phyloP scores from a whole-genome alignment of 208 protist species.

The Trypanosoma melophagium region DNA sequence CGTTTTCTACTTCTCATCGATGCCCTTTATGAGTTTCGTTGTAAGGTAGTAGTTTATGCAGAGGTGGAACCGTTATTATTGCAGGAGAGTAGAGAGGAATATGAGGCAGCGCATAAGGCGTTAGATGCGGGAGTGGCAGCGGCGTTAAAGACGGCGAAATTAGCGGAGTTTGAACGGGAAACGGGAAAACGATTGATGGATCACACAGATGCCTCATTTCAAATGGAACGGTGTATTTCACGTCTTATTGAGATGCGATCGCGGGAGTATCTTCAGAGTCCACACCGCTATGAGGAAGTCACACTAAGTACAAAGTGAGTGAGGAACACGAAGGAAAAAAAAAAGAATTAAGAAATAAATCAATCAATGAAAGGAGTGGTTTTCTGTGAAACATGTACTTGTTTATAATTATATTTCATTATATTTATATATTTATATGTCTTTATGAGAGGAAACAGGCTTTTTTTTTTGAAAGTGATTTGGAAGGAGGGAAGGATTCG shows the following conservation, averaged over 20 bases:
- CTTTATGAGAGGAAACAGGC: neutral
- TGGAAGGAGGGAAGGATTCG: too few species aligned
- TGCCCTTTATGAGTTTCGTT: slow-evolving; percentile 82
- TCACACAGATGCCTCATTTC: slow-evolving; percentile 65
- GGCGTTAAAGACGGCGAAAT: slow-evolving; percentile 37
- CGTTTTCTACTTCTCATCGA: slow-evolving; percentile 91
- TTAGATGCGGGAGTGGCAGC: slow-evolving; percentile 17
- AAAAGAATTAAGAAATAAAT: too few species aligned
- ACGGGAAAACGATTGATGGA: slow-evolving; percentile 70
- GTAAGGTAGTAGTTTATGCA: slow-evolving; percentile 79
- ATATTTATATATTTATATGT: slow-evolving; percentile 18
- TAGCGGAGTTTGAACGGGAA: slow-evolving; percentile 74
- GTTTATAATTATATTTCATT: slow-evolving; percentile 1
- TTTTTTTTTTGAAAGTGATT: neutral
- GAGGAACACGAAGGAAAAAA: neutral
- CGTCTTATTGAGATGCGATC: slow-evolving; percentile 89
- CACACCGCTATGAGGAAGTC: slow-evolving; percentile 58
- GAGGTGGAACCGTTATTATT: slow-evolving; percentile 55
- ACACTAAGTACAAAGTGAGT: slow-evolving; percentile 31
- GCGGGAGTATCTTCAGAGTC: slow-evolving; percentile 72
- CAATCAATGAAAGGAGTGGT: too few species aligned
- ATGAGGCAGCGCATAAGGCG: slow-evolving; percentile 4
- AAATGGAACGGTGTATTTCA: slow-evolving; percentile 87
- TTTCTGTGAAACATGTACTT: slow-evolving; percentile 1
- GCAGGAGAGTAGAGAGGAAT: slow-evolving; percentile 42